Evolutionary conservation across 2,329 filamentous ascomycete species (phyloP), one percentile per base, ranked within the genome.

Genomic region (Penicillium sp.): DNA sequence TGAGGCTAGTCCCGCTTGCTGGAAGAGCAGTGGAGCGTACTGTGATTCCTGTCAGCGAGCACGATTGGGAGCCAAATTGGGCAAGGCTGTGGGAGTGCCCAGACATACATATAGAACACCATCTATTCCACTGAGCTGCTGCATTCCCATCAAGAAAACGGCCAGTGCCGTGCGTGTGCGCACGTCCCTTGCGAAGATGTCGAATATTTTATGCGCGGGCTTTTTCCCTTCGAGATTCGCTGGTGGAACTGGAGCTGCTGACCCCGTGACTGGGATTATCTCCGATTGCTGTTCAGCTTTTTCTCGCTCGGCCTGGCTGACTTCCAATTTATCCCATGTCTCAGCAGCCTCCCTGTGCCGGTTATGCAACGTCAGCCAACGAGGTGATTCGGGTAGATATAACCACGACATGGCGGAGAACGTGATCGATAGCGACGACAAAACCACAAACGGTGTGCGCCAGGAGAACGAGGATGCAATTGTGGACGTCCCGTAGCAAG

Each of bases 101-200:
- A 7, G 36, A 67, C 73, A 60, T 59, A 80, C 78, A 49, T 82
- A 84, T 25, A 82, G 69, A 4, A 84, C 74, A 0, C 78, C 81
- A 53, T 85, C 82, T 43, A 84, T 84, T 0, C 82, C 81, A 27
- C 72, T 78, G 0, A 84, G 65, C 55, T 85, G 82, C 29, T 80
- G 73, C 72, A 82, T 80, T 1, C 71, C 75, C 60, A 84, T 74
- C 45, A 82, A 62, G 51, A 83, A 83, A 0, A 80, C 68, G 0
- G 74, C 80, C 13, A 83, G 63, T 0, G 72, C 61, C 0, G 78
- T 81, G 3, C 73, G 69, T 4, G 66, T 66, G 18, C 76, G 69
- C 11, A 75, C 76, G 9, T 72, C 70, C 39, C 68, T 66, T 5
- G 59, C 60, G 52, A 71, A 72, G 3, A 62, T 61, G 27, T 64